phyloP scores from a whole-genome alignment of 2,329 filamentous ascomycete genomes.

The Diplodia corticola region DNA sequence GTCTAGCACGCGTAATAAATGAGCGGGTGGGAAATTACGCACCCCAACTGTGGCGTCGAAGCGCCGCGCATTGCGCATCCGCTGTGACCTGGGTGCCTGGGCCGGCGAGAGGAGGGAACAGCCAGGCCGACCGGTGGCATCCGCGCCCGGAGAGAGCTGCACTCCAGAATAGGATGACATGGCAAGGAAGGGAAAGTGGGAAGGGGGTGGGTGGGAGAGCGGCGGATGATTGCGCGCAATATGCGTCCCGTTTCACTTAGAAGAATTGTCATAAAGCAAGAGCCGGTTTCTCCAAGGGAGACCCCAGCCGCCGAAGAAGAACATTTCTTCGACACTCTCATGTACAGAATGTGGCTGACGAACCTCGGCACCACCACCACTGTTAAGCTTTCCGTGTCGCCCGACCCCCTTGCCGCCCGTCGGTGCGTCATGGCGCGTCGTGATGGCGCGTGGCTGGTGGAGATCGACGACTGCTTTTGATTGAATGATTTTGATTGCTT shows the following conservation, averaged over 20 bases:
- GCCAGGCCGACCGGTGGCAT: background rate
- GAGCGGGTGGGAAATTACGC: slow-evolving; percentile 6
- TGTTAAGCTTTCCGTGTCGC: background rate
- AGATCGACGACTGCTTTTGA: background rate
- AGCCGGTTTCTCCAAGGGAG: background rate
- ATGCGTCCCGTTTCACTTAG: slow-evolving; percentile 9
- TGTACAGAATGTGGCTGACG: too few species aligned
- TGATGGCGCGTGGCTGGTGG: slow-evolving; percentile 5
- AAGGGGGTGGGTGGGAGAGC: too few species aligned
- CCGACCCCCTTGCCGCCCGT: background rate
- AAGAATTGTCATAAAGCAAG: background rate
- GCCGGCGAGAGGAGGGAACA: background rate
- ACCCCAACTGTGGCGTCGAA: background rate
- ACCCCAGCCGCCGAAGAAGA: background rate
- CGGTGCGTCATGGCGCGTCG: background rate
- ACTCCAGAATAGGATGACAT: background rate
- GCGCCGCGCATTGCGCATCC: background rate
- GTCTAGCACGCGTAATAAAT: background rate
- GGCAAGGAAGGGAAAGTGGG: background rate
- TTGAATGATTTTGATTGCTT: slow-evolving; percentile 2
- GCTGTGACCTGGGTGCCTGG: background rate
- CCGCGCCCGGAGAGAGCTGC: background rate
- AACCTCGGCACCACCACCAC: too few species aligned
- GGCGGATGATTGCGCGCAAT: background rate
- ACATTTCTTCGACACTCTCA: too few species aligned